These are phyloP conservation scores for Mortierella alpina DNA, from an alignment of 192 early-diverging fungal genomes.

Conservation along the genomic window DNA sequence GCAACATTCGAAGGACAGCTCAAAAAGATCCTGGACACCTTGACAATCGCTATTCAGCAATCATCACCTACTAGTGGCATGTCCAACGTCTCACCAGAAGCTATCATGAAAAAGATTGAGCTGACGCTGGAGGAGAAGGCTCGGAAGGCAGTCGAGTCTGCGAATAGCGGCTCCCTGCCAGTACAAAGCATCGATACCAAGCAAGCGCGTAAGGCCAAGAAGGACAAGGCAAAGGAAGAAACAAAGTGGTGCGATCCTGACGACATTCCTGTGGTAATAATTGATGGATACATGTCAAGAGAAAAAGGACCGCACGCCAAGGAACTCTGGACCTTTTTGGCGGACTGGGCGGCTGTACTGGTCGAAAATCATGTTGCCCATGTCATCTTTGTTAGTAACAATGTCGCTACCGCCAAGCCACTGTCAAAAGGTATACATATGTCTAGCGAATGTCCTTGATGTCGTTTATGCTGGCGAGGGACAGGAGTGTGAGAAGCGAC, in stretches of 20 bases:
- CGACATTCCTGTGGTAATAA: slow-evolving; percentile 88
- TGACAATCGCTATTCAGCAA: slow-evolving; percentile 77
- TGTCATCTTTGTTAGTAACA: slow-evolving; percentile 88
- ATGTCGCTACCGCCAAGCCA: slow-evolving; percentile 71
- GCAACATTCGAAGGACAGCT: slow-evolving; percentile 87
- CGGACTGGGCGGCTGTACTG: slow-evolving; percentile 86
- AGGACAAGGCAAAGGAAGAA: slow-evolving; percentile 30
- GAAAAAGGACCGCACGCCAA: slow-evolving; percentile 68
- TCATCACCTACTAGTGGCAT: slow-evolving; percentile 39
- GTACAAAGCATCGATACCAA: slow-evolving; percentile 6
- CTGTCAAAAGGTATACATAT: slow-evolving; percentile 71
- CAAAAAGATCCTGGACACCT: slow-evolving; percentile 83
- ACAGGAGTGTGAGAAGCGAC: not conserved
- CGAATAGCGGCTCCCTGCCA: slow-evolving; percentile 18
- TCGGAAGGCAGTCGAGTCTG: slow-evolving; percentile 2
- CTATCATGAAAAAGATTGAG: slow-evolving; percentile 50
- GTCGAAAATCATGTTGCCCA: slow-evolving; percentile 90
- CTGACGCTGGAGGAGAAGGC: slow-evolving; percentile 34
- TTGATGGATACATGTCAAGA: slow-evolving; percentile 87
- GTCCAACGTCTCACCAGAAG: slow-evolving; percentile 61
- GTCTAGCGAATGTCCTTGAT: not conserved
- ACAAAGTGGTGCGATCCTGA: slow-evolving; percentile 53
- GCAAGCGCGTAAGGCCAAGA: slow-evolving; percentile 16
- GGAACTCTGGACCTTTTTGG: slow-evolving; percentile 75
- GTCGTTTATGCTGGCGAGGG: not conserved